A percentile compares a stretch with the other conserved stretches of the same genome.
These are phyloP conservation scores for Hylodesmum podocarpum DNA, from an alignment of 306 rosid species.

Conservation along the genomic window DNA sequence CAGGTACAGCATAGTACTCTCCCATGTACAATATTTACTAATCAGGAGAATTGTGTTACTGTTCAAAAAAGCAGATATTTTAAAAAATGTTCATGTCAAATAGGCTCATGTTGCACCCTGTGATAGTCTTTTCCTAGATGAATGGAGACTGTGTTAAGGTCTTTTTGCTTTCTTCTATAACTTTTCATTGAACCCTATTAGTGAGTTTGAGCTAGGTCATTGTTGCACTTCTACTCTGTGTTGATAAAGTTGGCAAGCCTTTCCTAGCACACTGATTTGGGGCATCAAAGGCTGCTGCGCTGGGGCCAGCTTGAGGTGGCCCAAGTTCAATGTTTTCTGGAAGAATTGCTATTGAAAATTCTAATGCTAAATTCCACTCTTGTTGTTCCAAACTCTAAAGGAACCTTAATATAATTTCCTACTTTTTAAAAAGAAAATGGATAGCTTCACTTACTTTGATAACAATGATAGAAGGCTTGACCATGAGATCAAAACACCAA, in stretches of 20 bases:
- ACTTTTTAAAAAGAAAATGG: background rate
- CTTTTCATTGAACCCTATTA: background rate
- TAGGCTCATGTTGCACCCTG: background rate
- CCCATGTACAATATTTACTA: conserved; percentile 11
- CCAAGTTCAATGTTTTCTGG: background rate
- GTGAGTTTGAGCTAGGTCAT: conserved; percentile 16
- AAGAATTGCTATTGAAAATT: background rate
- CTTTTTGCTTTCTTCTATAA: background rate
- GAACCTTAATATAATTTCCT: background rate
- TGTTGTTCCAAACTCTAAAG: background rate
- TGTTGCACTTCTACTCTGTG: conserved; percentile 8
- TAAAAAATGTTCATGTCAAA: background rate
- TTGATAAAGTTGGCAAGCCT: background rate
- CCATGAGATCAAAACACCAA: background rate
- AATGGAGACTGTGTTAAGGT: conserved; percentile 3
- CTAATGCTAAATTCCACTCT: conserved; percentile 11
- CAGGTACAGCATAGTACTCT: conserved; percentile 61
- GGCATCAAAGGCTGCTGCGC: conserved; percentile 14
- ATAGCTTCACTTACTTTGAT: background rate
- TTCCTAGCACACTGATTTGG: conserved; percentile 5
- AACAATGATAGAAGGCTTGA: background rate
- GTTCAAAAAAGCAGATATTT: conserved; percentile 21
- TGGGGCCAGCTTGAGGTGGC: conserved; percentile 4
- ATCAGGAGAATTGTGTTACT: background rate
- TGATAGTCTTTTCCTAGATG: background rate